A percentile compares a stretch with the other conserved stretches of the same genome.
Conservation (phyloP, 768 basidiomycete species). For the Phlebiopsis flavidoalba region DNA sequence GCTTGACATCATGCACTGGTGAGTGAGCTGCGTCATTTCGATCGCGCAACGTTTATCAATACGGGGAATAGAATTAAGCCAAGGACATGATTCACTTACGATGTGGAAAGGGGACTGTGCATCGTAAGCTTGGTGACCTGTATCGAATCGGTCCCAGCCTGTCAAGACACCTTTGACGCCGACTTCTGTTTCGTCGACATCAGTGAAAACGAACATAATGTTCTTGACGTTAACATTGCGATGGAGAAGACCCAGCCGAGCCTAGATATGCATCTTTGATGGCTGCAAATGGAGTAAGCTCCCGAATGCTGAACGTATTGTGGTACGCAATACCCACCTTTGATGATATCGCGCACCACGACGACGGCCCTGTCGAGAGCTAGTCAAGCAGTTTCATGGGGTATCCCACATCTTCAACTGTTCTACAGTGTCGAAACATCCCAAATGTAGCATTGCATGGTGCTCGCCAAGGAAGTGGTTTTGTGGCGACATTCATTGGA, state of each 20-base stretch:
- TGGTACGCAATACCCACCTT: neutral
- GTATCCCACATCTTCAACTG: neutral
- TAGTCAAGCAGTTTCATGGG: neutral
- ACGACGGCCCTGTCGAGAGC: neutral
- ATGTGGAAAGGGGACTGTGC: neutral
- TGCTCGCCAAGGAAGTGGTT: neutral
- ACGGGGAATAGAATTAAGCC: neutral
- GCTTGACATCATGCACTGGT: neutral
- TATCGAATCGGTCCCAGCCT: neutral
- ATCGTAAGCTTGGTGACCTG: neutral
- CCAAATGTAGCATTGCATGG: neutral
- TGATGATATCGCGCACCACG: neutral
- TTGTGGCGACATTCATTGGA: neutral
- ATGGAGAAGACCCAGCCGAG: neutral
- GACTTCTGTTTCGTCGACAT: neutral
- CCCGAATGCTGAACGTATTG: too few relatives aligned
- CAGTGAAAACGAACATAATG: neutral
- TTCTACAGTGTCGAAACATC: neutral
- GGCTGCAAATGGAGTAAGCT: neutral
- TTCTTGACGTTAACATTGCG: neutral
- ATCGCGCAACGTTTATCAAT: neutral
- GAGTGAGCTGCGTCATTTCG: neutral
- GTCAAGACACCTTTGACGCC: neutral
- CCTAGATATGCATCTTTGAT: neutral
- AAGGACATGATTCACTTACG: neutral